Base-by-base conservation (phyloP, 352 stramenopile species). In the Phytophthora lateralis region DNA sequence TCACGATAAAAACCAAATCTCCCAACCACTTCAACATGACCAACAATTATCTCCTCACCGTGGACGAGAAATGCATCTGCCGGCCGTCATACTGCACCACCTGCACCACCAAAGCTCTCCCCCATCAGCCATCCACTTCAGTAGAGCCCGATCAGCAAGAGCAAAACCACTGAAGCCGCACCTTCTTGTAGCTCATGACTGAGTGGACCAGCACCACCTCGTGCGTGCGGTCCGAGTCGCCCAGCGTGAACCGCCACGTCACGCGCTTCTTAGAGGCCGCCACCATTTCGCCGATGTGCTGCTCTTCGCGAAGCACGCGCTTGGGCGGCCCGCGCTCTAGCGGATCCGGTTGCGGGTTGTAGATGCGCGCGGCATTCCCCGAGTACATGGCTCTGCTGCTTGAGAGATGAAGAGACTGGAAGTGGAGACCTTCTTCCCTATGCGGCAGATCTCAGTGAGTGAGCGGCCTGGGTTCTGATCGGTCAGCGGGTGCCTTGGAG, bases 161-260 rank as follows among this genome's bases (percentile, higher is more conserved):
- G n/a, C n/a, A n/a, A n/a, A n/a, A n/a, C 29, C 54, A 52, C 6
- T 11, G 10, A 21, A 55, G 20, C 30, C 41, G 26, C 27, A 85
- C 77, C 73, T 95, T 95, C 71, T 95, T 95, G 68, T 91, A 90
- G 37, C 79, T 89, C 78, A 95, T 89, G 52, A 91, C 75, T 17
- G 86, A 95, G 72, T 95, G 86, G 49, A 86, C 61, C 37, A 95
- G 67, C 60, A 89, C 75, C 35, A 93, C 80, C 53, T 91, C 82
- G 59, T 95, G 86, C 43, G 76, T 70, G 43, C 67, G 76, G 47
- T 95, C 86, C 1, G 72, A 73, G 37, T 93, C 84, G 49, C 87
- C 85, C 37, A 95, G 69, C 37, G 85, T 87, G 50, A 95, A 95
- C 38, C 81, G 85, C 86, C 86, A 95, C 45, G 80, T 75, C 50